These are phyloP conservation scores for Mortierella sp. DNA, from an alignment of 371 early-diverging fungal genomes.

Conservation along the genomic window DNA sequence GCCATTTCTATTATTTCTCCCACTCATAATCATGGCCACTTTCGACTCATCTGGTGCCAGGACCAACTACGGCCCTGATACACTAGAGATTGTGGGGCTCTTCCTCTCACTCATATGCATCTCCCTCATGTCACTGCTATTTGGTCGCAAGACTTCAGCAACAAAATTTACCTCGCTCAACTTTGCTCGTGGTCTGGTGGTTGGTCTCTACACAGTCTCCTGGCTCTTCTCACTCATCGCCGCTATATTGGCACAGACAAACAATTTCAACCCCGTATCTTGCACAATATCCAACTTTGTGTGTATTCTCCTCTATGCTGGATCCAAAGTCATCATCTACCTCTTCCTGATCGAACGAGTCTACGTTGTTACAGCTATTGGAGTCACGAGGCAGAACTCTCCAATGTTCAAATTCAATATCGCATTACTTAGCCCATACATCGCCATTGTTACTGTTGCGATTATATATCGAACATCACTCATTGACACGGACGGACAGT, in stretches of 20 bases:
- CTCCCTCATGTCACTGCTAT: conserved; percentile 57
- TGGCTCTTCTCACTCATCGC: conserved; percentile 62
- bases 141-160: conserved; percentile 62
- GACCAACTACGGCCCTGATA: conserved; percentile 34
- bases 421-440: conserved; percentile 61
- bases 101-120: conserved; percentile 59
- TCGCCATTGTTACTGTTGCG: conserved; percentile 62
- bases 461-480: conserved; percentile 60
- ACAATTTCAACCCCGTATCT: conserved; percentile 62
- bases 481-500: conserved; percentile 57
- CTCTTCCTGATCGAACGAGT: conserved; percentile 70
- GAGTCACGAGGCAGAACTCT: conserved; percentile 56
- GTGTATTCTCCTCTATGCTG: conserved; percentile 58
- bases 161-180: conserved; percentile 54
- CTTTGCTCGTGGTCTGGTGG: conserved; percentile 60
- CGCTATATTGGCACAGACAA: conserved; percentile 61
- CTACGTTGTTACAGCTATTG: conserved; percentile 61
- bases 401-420: conserved; percentile 61
- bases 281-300: conserved; percentile 62
- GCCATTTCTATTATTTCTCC: background rate
- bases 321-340: conserved; percentile 61
- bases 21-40: background rate
- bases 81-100: conserved; percentile 55
- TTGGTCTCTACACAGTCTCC: conserved; percentile 57
- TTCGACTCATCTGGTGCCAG: background rate